Conservation (phyloP, 2,329 filamentous ascomycete genomes). For the Triangularia setosa region DNA sequence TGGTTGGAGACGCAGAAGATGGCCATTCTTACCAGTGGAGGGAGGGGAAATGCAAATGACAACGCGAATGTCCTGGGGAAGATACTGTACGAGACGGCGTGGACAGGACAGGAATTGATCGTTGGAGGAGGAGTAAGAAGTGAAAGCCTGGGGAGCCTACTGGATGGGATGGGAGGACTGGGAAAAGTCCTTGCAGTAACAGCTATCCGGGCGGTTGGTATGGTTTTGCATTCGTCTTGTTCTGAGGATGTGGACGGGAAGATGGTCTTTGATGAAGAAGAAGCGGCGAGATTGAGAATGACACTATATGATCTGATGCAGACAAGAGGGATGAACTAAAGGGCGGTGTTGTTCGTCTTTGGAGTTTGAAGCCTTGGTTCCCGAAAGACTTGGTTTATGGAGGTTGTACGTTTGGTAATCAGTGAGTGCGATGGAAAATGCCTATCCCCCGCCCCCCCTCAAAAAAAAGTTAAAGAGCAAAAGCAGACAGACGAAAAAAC, state of each 20-base stretch:
- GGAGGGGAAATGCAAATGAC: conserved; percentile 37
- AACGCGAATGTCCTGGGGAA: conserved; percentile 37
- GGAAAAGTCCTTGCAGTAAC: neutral
- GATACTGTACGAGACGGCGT: conserved; percentile 32
- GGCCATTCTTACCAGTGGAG: conserved; percentile 52
- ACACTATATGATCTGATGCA: neutral
- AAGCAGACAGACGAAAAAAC: neutral
- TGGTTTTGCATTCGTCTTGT: conserved; percentile 46
- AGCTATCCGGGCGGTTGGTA: conserved; percentile 29
- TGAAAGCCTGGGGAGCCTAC: conserved; percentile 35
- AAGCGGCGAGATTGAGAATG: conserved; percentile 13
- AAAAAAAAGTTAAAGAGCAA: neutral
- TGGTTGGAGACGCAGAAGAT: conserved; percentile 39
- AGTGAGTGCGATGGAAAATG: neutral
- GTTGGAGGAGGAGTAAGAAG: conserved; percentile 50
- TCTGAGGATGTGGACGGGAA: conserved; percentile 20
- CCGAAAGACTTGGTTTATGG: no score
- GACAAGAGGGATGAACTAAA: no score
- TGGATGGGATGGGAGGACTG: conserved; percentile 19
- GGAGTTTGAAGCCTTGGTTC: neutral
- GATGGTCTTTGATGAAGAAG: conserved; percentile 15
- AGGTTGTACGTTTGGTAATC: neutral
- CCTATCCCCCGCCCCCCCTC: neutral
- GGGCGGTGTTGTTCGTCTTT: neutral
- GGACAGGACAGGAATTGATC: conserved; percentile 39